Evolutionary conservation across 2,329 filamentous ascomycete species (phyloP).

Genomic region (Ceratocystis huliohia): DNA sequence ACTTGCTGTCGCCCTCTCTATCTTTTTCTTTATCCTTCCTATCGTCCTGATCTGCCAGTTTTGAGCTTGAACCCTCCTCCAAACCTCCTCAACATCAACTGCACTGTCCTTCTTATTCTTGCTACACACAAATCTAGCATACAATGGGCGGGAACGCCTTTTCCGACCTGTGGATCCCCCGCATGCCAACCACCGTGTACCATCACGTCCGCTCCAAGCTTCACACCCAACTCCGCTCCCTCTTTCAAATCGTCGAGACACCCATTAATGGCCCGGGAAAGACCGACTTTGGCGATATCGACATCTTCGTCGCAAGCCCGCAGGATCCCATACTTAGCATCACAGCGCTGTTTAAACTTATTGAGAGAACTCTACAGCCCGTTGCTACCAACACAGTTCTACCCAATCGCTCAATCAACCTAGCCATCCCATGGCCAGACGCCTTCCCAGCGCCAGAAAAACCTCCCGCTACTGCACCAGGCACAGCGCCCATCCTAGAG

Average conservation of each 20-base stretch:
- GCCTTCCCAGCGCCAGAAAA: constrained; percentile 17
- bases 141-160: constrained; percentile 20
- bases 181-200: constrained; percentile 52
- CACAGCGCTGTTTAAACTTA: neutral
- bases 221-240: constrained; percentile 33
- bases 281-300: constrained; percentile 56
- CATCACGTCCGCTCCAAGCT: constrained; percentile 35
- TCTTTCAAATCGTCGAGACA: constrained; percentile 44
- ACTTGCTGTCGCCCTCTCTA: too few relatives aligned
- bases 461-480: neutral
- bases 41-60: too few relatives aligned
- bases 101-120: neutral
- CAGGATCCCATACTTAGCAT: constrained; percentile 6
- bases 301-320: constrained; percentile 46
- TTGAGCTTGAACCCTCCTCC: neutral
- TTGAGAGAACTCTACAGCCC: neutral
- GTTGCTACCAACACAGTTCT: constrained; percentile 15
- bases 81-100: neutral
- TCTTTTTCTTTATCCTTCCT: too few relatives aligned
- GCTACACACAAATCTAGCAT: neutral
- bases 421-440: constrained; percentile 45
- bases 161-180: constrained; percentile 43
- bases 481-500: neutral
- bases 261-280: constrained; percentile 61
- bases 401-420: constrained; percentile 27